Conservation (phyloP, 2,329 filamentous ascomycete species). For the Lachnellula occidentalis region DNA sequence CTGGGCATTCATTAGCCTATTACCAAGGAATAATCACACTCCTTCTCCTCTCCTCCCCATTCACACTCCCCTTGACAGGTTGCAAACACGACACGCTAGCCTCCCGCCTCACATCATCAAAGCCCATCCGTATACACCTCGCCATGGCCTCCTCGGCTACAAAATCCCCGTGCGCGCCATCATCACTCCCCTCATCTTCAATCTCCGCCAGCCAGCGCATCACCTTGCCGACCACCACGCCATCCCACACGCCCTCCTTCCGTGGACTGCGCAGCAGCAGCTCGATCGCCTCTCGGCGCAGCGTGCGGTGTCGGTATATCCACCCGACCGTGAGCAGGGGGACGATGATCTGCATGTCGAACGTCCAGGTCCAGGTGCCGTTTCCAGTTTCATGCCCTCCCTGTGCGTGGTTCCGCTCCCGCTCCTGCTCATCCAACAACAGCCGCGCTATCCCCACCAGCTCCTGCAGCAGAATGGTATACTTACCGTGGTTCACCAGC, state of each 20-base stretch:
- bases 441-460: conserved; percentile 13
- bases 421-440: conserved; percentile 5
- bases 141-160: conserved; percentile 16
- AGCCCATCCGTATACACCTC: conserved; percentile 17
- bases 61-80: conserved; percentile 11
- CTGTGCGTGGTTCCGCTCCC: background rate
- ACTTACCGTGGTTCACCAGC: conserved; percentile 10
- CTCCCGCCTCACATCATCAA: conserved; percentile 12
- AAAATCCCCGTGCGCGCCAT: conserved; percentile 11
- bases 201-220: conserved; percentile 18
- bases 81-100: conserved; percentile 17
- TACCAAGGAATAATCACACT: conserved; percentile 19
- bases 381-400: background rate
- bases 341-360: conserved; percentile 22
- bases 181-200: conserved; percentile 16
- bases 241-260: conserved; percentile 20
- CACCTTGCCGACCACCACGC: conserved; percentile 19
- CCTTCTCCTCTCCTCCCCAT: conserved; percentile 9
- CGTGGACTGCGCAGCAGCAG: conserved; percentile 15
- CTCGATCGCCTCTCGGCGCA: conserved; percentile 17
- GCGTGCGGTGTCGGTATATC: conserved; percentile 17
- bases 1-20: background rate
- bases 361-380: conserved; percentile 5
- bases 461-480: conserved; percentile 13
- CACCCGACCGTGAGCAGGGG: conserved; percentile 22